A percentile compares a stretch with the other conserved stretches of the same genome.
Evolutionary conservation across 2,329 filamentous ascomycete species (phyloP).

Genomic region (Talaromyces sp.): DNA sequence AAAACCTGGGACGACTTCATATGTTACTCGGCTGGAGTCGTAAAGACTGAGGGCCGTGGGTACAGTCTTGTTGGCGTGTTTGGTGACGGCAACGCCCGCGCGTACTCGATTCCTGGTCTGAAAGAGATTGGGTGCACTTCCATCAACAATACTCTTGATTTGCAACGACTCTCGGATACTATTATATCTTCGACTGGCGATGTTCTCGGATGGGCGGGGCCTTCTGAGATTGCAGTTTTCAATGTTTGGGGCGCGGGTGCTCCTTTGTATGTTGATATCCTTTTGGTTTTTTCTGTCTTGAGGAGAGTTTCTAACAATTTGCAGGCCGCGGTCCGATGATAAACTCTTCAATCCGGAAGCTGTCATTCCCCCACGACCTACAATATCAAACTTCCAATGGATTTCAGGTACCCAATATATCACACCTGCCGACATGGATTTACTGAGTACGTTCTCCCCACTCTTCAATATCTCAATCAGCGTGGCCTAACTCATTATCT

Average conservation of each 20-base stretch:
- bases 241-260: constrained; percentile 76
- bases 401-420: constrained; percentile 91
- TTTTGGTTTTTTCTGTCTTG: neutral
- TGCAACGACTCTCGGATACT: constrained; percentile 62
- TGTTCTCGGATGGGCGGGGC: constrained; percentile 81
- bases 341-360: constrained; percentile 72
- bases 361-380: constrained; percentile 70
- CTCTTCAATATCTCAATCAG: neutral
- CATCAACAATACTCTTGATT: constrained; percentile 63
- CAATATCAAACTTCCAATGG: constrained; percentile 95
- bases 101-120: constrained; percentile 79
- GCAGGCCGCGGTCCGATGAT: constrained; percentile 54
- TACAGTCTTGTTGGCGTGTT: constrained; percentile 79
- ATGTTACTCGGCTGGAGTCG: constrained; percentile 74
- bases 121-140: constrained; percentile 71
- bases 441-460: constrained; percentile 53
- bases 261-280: constrained; percentile 45
- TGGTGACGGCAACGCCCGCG: constrained; percentile 71
- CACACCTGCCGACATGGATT: constrained; percentile 77
- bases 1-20: constrained; percentile 80
- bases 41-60: constrained; percentile 67
- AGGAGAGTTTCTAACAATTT: constrained; percentile 13
- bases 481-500: neutral
- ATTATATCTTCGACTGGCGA: constrained; percentile 72
- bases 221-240: constrained; percentile 77